Base-by-base conservation (phyloP, 176 grass and related monocot species). In the Triticum turgidum region DNA sequence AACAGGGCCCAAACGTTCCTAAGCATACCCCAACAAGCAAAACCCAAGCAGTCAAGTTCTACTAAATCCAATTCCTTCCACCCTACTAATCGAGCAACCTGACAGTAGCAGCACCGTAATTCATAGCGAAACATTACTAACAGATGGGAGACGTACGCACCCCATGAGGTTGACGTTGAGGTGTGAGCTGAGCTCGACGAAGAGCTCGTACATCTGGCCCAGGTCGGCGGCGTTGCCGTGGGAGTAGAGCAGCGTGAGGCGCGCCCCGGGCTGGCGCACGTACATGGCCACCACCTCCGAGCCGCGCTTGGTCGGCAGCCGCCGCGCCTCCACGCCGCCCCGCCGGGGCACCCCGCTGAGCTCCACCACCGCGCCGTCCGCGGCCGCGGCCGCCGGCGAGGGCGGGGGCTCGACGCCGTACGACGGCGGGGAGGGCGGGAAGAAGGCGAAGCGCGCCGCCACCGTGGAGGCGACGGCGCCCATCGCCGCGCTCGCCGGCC, bases 201-300 rank as follows among this genome's bases (percentile, higher is more conserved):
- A 95, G 80, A 95, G 96, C 85, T 98, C 96, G 77, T 92, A 95
- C 96, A 98, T 94, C 89, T 95, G 93, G 0, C 96, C 96, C 30
- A 98, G 88, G 92, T 98, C 96, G 0, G 96, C 96, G 1, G 96
- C 96, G 88, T 98, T 98, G 45, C 96, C 96, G 80, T 98, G 96
- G 66, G 96, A 98, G 92, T 98, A 98, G 78, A 98, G 96, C 73
- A 98, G 83, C 20, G 95, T 98, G 78, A 98, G 92, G 9, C 87
- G 83, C 33, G 95, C 95, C 65, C 84, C 89, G 2, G 93, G 93
- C 80, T 92, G 87, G 52, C 84, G 90, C 77, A 95, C 91, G 90
- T 98, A 88, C 95, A 98, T 90, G 41, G 88, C 87, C 35, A 98
- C 92, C 83, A 98, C 94, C 71, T 90, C 80, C 9, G 91, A 91